These are phyloP conservation scores for Solanum appendiculatum DNA, from an alignment of 257 asterid species.

Conservation along the genomic window DNA sequence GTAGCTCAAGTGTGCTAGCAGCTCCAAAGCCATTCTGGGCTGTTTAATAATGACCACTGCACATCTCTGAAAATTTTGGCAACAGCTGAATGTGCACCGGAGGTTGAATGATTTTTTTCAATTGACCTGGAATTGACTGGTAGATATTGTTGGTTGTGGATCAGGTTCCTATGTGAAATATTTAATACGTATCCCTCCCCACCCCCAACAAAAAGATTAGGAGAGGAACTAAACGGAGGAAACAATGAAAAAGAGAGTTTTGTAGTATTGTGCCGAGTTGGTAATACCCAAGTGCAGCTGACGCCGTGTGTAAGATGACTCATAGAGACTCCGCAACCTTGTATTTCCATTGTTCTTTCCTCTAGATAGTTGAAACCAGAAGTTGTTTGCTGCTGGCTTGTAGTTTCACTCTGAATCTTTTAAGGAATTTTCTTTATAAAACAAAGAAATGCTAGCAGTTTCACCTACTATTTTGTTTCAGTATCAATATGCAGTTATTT, in stretches of 20 bases:
- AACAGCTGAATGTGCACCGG: not conserved
- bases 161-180: not conserved
- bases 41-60: slow-evolving; percentile 14
- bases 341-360: not conserved
- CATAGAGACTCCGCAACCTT: not conserved
- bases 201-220: not conserved
- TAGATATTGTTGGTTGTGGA: not conserved
- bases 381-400: not conserved
- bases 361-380: not conserved
- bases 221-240: not conserved
- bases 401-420: not conserved
- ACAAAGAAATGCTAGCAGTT: not conserved
- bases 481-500: not conserved
- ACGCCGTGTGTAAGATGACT: not conserved
- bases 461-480: not conserved
- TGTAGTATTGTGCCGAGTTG: not conserved
- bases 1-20: slow-evolving; percentile 17
- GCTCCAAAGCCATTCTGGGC: slow-evolving; percentile 78
- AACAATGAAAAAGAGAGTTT: not conserved
- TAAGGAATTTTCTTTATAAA: not conserved
- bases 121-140: not conserved
- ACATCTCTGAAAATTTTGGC: not conserved
- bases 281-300: not conserved
- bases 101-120: not conserved
- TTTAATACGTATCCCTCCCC: not conserved